Evolutionary conservation across 179 eudicot genomes (phyloP), one percentile per base, ranked within the genome.

Genomic region (Drosera spatulata): DNA sequence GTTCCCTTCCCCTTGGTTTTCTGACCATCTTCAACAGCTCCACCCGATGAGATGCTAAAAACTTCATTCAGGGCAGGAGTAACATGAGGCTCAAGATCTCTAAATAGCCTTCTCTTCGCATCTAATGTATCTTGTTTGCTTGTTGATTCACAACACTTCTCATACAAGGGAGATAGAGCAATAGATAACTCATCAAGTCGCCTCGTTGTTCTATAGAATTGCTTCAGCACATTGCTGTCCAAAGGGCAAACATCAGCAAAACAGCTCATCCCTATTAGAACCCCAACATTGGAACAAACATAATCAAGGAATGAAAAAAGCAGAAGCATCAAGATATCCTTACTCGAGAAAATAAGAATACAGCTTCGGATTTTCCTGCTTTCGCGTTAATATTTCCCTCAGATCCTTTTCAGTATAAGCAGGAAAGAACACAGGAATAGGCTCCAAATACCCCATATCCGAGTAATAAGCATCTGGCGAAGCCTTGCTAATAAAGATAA

Each of bases 281-380:
- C 7, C 41, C 58, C 47, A 38, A 61, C 3, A 41, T 15, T 10
- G 60, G 38, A 22, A 53, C 39, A 10, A 43, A 6, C 68, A 69
- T 14, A 53, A 39, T 48, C 45, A 13, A 54, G 48, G 4, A 65
- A 11, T 64, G 13, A 15, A 15, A 10, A 61, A 6, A 11, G 22
- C 41, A 39, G 11, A 11, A 50, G 33, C 50, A 50, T 48, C 55
- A n/a, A 46, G 55, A 40, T 52, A 41, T 58, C 52, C 96, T 75
- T 88, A 91, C 97, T 85, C 88, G 5, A 91, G 95, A 71, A 91
- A 91, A 51, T 76, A 82, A 10, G 96, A 80, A 70, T 80, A 80
- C 7, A 83, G 83, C 62, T 85, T 80, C 3, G 79, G 72, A 57
- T 85, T 79, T 59, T 67, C 69, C 64, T 77, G 77, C 46, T 80